Conservation (phyloP, 495 filamentous ascomycete species). For the Amphirosellinia nigrospora region DNA sequence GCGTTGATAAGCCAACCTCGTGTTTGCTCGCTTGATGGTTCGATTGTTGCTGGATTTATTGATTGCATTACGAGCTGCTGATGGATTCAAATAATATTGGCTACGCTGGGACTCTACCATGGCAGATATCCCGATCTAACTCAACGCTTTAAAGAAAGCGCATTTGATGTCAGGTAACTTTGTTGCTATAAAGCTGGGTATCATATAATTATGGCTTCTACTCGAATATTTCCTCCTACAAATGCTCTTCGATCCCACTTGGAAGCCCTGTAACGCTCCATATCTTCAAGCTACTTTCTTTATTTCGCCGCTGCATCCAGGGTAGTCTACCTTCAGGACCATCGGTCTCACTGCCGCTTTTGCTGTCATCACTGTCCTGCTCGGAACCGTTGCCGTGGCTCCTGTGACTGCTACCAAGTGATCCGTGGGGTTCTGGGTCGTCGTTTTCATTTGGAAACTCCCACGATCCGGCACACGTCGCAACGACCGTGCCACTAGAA, state of each 20-base stretch:
- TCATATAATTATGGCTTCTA: conserved; percentile 11
- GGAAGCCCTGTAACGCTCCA: conserved; percentile 56
- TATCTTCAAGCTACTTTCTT: conserved; percentile 69
- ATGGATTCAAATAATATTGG: not conserved
- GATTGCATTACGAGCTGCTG: not conserved
- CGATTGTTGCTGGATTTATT: conserved; percentile 10
- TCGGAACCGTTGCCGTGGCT: conserved; percentile 19
- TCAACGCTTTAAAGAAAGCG: not conserved
- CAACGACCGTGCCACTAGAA: conserved; percentile 68
- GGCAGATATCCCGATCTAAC: not conserved
- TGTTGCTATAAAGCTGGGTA: conserved; percentile 18
- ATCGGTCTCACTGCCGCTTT: conserved; percentile 22
- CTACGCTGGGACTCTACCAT: not conserved
- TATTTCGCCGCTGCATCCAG: conserved; percentile 37
- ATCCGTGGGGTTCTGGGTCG: not conserved
- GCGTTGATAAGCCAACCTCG: conserved; percentile 27
- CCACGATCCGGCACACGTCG: conserved; percentile 74
- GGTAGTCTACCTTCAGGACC: conserved; percentile 10
- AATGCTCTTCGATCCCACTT: conserved; percentile 6
- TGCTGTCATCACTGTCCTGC: conserved; percentile 15
- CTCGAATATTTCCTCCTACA: not conserved
- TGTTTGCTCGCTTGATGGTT: not conserved
- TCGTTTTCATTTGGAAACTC: conserved; percentile 38
- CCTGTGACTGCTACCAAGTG: not conserved
- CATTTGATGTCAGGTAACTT: not conserved